These are phyloP conservation scores for Nitzschia inconspicua DNA, from an alignment of 108 stramenopile species.

Conservation along the genomic window DNA sequence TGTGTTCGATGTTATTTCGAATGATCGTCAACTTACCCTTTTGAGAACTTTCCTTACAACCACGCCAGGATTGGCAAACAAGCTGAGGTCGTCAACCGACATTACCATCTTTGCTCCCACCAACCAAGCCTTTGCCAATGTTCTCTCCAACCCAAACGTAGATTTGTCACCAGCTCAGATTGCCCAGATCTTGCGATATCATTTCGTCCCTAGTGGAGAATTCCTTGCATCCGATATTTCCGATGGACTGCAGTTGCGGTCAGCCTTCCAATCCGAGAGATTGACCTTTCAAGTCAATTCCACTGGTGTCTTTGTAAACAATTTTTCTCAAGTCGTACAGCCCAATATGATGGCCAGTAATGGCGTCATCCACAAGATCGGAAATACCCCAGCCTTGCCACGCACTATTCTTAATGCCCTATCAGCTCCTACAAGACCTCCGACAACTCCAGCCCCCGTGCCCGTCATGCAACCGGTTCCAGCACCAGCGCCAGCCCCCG, in stretches of 20 bases:
- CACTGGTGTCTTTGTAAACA: not conserved
- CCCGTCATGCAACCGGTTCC: too few relatives aligned
- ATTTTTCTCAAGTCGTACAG: not conserved
- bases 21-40: too few relatives aligned
- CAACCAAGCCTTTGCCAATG: conserved; percentile 36
- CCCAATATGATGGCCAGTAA: conserved; percentile 5
- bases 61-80: too few relatives aligned
- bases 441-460: too few relatives aligned
- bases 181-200: conserved; percentile 25
- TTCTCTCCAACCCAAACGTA: not conserved
- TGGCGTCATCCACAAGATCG: conserved; percentile 1
- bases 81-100: too few relatives aligned
- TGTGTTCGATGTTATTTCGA: too few relatives aligned
- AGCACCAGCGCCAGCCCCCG: too few relatives aligned
- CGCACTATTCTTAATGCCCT: too few relatives aligned
- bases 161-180: not conserved
- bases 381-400: too few relatives aligned
- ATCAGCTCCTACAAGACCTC: too few relatives aligned
- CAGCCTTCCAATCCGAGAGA: too few relatives aligned
- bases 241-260: conserved; percentile 3
- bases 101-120: conserved; percentile 48
- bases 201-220: conserved; percentile 29
- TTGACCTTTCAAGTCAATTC: conserved; percentile 3
- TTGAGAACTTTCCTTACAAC: too few relatives aligned
- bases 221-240: not conserved